A percentile compares a stretch with the other conserved stretches of the same genome.
phyloP scores from a whole-genome alignment of 1,284 basidiomycete species.

The Cryptococcus maquisensis region DNA sequence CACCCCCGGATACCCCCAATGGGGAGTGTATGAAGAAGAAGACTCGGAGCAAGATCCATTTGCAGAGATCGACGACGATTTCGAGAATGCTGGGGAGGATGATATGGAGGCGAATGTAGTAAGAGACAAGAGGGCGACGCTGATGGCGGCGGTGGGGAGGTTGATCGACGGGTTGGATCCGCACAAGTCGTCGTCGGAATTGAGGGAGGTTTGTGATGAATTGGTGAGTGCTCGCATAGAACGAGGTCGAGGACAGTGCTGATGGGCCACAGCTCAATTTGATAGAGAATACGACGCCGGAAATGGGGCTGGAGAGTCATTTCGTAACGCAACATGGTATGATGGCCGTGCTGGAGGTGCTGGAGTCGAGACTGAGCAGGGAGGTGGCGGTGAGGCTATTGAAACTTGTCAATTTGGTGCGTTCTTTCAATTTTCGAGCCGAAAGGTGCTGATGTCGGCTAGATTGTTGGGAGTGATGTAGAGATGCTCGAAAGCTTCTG shows the following conservation, averaged over 20 bases:
- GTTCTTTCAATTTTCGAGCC: neutral
- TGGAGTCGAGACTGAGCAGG: constrained; percentile 73
- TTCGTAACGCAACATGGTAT: constrained; percentile 89
- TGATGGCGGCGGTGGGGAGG: constrained; percentile 72
- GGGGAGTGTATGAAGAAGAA: constrained; percentile 73
- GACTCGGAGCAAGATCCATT: constrained; percentile 93
- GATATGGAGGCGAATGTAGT: constrained; percentile 83
- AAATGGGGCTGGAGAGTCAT: constrained; percentile 76
- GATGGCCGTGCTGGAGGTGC: constrained; percentile 85
- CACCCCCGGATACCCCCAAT: constrained; percentile 58
- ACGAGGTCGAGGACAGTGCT: neutral
- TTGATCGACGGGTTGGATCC: constrained; percentile 82
- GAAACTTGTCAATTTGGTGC: constrained; percentile 81
- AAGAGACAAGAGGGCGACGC: constrained; percentile 81
- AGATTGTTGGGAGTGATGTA: constrained; percentile 83
- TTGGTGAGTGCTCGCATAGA: constrained; percentile 56
- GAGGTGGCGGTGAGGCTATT: constrained; percentile 80
- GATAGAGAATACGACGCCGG: constrained; percentile 64
- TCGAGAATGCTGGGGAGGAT: constrained; percentile 60
- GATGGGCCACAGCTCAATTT: constrained; percentile 60
- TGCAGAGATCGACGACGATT: constrained; percentile 85
- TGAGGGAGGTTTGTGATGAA: constrained; percentile 80
- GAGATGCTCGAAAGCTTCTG: constrained; percentile 92
- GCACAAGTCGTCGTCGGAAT: constrained; percentile 68
- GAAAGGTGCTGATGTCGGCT: constrained; percentile 25